Conservation (phyloP, 106 monocot species). For the Iris macrosiphon region DNA sequence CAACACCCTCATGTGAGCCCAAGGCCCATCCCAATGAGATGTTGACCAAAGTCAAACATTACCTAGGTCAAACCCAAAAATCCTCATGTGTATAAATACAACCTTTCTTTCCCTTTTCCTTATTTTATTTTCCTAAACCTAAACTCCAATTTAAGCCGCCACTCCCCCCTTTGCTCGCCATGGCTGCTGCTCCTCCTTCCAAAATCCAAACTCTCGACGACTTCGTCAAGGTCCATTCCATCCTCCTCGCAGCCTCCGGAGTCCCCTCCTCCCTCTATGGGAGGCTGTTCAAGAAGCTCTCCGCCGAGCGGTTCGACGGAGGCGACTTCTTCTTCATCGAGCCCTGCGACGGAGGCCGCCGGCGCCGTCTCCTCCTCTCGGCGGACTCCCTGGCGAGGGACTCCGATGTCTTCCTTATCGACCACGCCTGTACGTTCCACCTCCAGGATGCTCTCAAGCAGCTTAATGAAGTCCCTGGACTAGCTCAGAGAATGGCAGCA, state of each 20-base stretch:
- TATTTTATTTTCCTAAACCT: too few species aligned
- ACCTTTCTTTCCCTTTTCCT: too few species aligned
- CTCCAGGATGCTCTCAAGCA: conserved; percentile 76
- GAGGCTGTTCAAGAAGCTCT: conserved; percentile 69
- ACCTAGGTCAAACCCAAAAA: too few species aligned
- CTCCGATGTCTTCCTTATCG: conserved; percentile 74
- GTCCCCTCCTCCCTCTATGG: conserved; percentile 60
- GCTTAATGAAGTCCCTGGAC: conserved; percentile 67
- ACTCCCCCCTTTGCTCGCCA: neutral
- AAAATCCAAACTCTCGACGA: conserved; percentile 43
- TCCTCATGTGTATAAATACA: too few species aligned
- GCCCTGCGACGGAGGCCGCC: conserved; percentile 61
- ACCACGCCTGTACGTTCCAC: conserved; percentile 94
- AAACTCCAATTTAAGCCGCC: neutral
- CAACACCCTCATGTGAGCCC: too few species aligned
- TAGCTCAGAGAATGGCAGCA: conserved; percentile 88
- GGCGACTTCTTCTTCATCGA: conserved; percentile 79
- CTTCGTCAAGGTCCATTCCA: conserved; percentile 61
- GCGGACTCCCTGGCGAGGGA: conserved; percentile 46
- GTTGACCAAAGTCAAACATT: too few species aligned
- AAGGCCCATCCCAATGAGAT: too few species aligned
- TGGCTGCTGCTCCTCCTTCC: neutral
- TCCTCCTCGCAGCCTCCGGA: conserved; percentile 80
- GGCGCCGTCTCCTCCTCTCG: conserved; percentile 67
- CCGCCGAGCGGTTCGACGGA: conserved; percentile 76